Percentiles rank a stretch among this genome's conserved stretches.
These are phyloP conservation scores for Nothopassalora personata DNA, from an alignment of 2,329 filamentous ascomycete species.

Conservation along the genomic window DNA sequence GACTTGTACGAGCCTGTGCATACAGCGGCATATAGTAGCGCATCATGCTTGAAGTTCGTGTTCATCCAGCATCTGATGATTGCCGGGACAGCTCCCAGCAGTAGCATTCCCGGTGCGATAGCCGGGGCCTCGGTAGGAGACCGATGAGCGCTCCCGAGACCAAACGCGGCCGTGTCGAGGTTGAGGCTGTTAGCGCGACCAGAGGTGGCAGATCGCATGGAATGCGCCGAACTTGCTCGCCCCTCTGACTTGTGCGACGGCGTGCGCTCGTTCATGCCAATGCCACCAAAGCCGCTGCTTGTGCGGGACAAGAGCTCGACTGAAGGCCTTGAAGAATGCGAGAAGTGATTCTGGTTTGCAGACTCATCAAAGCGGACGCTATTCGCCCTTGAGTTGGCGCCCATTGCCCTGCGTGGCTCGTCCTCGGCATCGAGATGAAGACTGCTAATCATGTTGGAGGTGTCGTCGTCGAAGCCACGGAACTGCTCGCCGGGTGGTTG, in stretches of 20 bases:
- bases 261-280: conserved; percentile 81
- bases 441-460: conserved; percentile 71
- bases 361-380: conserved; percentile 97
- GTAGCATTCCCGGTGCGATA: conserved; percentile 76
- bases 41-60: conserved; percentile 80
- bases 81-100: conserved; percentile 82
- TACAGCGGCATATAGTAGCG: conserved; percentile 82
- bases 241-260: conserved; percentile 95
- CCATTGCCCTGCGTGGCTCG: conserved; percentile 63
- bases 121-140: conserved; percentile 64
- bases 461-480: conserved; percentile 83
- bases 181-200: conserved; percentile 84
- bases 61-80: conserved; percentile 96
- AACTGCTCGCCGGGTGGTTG: conserved; percentile 80
- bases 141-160: conserved; percentile 58
- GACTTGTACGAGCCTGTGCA: conserved; percentile 90
- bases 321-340: conserved; percentile 74
- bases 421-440: conserved; percentile 84
- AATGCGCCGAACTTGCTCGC: conserved; percentile 81
- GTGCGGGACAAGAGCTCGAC: conserved; percentile 77
- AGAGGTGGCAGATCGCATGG: conserved; percentile 69
- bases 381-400: conserved; percentile 86
- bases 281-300: conserved; percentile 60
- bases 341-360: conserved; percentile 85
- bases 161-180: conserved; percentile 68